Conservation (phyloP, 116 monocot species). For the Phalaenopsis hybrid region DNA sequence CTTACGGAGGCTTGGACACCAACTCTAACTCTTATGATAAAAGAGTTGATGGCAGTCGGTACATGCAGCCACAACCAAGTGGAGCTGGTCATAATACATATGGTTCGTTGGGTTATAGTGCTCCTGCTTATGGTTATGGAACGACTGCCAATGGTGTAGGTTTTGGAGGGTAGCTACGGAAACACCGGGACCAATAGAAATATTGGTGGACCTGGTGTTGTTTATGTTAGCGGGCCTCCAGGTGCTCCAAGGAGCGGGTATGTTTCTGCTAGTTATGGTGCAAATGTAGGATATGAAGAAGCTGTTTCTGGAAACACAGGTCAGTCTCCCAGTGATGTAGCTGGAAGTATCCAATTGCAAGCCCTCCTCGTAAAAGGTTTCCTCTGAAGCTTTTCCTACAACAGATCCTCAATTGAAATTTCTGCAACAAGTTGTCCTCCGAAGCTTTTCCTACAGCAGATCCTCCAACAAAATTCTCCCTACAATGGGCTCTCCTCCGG, state of each 20-base stretch:
- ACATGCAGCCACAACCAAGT: slow-evolving; percentile 48
- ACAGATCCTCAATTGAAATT: too few species aligned
- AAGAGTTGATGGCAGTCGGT: slow-evolving; percentile 53
- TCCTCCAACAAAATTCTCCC: too few species aligned
- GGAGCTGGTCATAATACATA: slow-evolving; percentile 55
- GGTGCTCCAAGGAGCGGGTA: slow-evolving; percentile 57
- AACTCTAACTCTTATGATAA: slow-evolving; percentile 53
- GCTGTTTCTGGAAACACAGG: slow-evolving; percentile 29
- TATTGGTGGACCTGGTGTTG: too few species aligned
- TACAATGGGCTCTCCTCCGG: too few species aligned
- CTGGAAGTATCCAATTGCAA: slow-evolving; percentile 7
- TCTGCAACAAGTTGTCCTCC: too few species aligned
- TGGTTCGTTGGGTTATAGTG: slow-evolving; percentile 58
- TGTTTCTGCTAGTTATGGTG: slow-evolving; percentile 40
- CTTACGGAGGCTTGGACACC: slow-evolving; percentile 42
- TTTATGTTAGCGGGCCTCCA: slow-evolving; percentile 21
- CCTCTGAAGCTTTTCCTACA: too few species aligned
- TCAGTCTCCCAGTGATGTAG: slow-evolving; percentile 32
- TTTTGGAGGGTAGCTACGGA: slow-evolving; percentile 31
- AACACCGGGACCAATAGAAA: too few species aligned
- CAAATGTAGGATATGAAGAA: slow-evolving; percentile 42
- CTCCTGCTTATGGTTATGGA: slow-evolving; percentile 73
- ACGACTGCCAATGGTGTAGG: slow-evolving; percentile 37
- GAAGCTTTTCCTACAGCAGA: too few species aligned
- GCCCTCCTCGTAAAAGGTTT: too few species aligned